Base-by-base conservation (phyloP, 2,329 filamentous ascomycete species). In the Cordyceps cicadae region DNA sequence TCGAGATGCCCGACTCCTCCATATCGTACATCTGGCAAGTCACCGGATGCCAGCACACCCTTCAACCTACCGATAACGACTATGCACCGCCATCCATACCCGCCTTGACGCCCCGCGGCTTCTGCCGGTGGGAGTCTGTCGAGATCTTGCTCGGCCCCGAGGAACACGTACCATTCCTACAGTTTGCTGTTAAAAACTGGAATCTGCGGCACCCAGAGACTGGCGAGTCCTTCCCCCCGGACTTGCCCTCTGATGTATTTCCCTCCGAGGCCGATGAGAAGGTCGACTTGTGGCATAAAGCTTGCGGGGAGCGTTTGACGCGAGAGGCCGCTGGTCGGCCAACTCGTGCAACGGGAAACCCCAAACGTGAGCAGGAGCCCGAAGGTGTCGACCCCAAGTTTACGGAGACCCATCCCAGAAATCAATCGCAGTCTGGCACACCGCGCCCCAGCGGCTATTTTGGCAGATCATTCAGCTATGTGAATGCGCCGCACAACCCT, bases 21-120 rank as follows among this genome's bases (percentile, higher is more conserved):
- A 86, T 99, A 64, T 94, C 92, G 32, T 95, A 91, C 75, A 94
- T 97, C 65, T 97, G 95, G 80, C 89, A 91, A 69, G 89, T 89
- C 8, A 84, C 96, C 56, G 94, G 93, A 66, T 97, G 93, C 71
- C 89, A 92, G 67, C 93, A 97, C 75, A 87, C 86, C 54, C 80
- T 60, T 1, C 89, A 95, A 66, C 90, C 90, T 1, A 84, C 84
- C 53, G 82, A 85, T 45, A 81, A 87, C 67, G 84, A 90, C 64
- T 97, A 89, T 71, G 82, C 82, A 3, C 79, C 86, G 0, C 94
- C 93, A 0, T 86, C 83, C 0, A 82, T 97, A 48, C 94, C 94
- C 0, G 90, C 92, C 15, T 77, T 99, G 60, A 95, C 93, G 41
- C 79, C 82, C 0, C 84, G 85, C 68, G 94, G 94, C 46, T 99